Conservation (phyloP, 2,329 filamentous ascomycete genomes). For the Hypoxylon sp. region DNA sequence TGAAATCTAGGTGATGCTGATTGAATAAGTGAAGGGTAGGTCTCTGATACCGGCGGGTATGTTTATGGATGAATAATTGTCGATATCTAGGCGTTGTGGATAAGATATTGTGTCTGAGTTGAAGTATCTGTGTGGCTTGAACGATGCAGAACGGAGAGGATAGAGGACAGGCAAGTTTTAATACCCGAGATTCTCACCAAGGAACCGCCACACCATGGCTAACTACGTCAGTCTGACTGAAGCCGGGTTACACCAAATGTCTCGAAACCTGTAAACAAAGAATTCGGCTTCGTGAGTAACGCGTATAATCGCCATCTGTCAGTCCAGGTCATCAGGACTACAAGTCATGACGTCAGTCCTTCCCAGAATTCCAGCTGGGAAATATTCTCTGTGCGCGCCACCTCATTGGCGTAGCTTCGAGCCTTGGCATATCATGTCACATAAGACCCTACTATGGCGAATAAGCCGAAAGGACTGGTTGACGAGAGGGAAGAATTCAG, state of each 20-base stretch:
- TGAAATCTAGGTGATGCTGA: neutral
- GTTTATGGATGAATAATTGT: neutral
- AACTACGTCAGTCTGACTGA: constrained; percentile 23
- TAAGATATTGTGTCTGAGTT: no score
- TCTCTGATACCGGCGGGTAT: no score
- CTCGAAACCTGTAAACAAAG: constrained; percentile 15
- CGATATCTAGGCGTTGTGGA: neutral
- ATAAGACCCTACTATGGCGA: no score
- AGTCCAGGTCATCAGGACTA: neutral
- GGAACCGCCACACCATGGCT: constrained; percentile 1
- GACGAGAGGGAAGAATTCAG: no score
- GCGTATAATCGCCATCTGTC: constrained; percentile 17
- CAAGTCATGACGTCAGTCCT: constrained; percentile 28
- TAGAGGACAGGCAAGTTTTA: neutral
- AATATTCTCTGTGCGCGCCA: neutral
- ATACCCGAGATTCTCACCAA: neutral
- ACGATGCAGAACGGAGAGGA: neutral
- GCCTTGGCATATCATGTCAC: neutral
- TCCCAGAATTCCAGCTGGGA: constrained; percentile 13
- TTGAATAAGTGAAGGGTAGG: no score
- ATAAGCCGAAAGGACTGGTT: no score
- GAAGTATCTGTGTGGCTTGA: constrained; percentile 1
- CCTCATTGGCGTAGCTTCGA: constrained; percentile 14
- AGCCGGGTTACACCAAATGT: neutral
- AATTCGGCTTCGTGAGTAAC: constrained; percentile 8